Percentiles rank a stretch among this genome's conserved stretches.
These are phyloP conservation scores for Pseudocercospora pini-densiflorae DNA, from an alignment of 2,329 filamentous ascomycete genomes.

Conservation along the genomic window DNA sequence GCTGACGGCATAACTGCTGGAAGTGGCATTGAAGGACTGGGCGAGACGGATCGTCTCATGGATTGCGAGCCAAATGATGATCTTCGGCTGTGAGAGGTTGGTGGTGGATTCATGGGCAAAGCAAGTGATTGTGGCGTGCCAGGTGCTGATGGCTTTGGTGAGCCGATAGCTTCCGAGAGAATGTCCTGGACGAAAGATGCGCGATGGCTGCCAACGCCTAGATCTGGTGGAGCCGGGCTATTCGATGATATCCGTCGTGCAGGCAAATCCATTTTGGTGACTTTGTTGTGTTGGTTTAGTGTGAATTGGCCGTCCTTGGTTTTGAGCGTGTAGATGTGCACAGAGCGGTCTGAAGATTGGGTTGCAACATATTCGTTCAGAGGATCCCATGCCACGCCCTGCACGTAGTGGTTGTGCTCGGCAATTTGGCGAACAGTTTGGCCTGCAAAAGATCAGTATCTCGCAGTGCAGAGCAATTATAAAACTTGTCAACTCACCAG, in stretches of 20 bases:
- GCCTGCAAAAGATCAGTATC: conserved; percentile 46
- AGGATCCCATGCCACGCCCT: conserved; percentile 98
- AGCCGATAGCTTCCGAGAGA: conserved; percentile 66
- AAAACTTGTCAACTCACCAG: conserved; percentile 61
- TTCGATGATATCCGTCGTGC: conserved; percentile 85
- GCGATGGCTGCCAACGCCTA: conserved; percentile 57
- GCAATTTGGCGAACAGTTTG: conserved; percentile 87
- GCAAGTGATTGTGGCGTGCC: conserved; percentile 90
- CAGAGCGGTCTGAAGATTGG: conserved; percentile 95
- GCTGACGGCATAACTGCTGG: conserved; percentile 95
- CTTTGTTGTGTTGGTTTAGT: conserved; percentile 74
- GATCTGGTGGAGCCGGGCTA: conserved; percentile 88
- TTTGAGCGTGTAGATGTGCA: conserved; percentile 95
- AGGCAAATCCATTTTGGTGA: conserved; percentile 93
- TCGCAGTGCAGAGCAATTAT: not conserved
- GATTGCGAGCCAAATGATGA: conserved; percentile 85
- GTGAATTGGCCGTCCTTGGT: conserved; percentile 97
- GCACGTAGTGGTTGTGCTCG: conserved; percentile 97
- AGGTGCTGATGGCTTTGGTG: conserved; percentile 86
- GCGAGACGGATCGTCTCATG: conserved; percentile 78
- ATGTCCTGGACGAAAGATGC: conserved; percentile 65
- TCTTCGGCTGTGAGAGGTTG: conserved; percentile 87
- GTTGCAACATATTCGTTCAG: conserved; percentile 98
- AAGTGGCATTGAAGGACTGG: conserved; percentile 88
- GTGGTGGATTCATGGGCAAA: conserved; percentile 94